These are phyloP conservation scores for Gnomoniopsis sp. DNA, from an alignment of 2,329 filamentous ascomycete species.

Conservation along the genomic window DNA sequence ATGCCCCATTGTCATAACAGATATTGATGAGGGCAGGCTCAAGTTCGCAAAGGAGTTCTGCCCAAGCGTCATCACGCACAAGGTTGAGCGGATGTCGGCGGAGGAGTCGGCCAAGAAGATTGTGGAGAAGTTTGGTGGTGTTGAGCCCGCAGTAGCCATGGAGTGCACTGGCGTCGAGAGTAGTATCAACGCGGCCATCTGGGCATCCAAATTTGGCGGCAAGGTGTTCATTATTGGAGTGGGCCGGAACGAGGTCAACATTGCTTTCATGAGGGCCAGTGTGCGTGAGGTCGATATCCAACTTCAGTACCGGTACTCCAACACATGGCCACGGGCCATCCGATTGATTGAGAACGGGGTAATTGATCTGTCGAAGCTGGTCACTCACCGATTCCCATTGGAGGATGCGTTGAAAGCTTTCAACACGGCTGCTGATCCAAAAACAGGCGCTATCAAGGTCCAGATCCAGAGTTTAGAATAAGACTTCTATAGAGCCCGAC, in stretches of 20 bases:
- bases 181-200: constrained; percentile 81
- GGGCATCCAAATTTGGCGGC: constrained; percentile 89
- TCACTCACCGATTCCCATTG: constrained; percentile 82
- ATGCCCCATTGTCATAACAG: constrained; percentile 87
- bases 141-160: constrained; percentile 78
- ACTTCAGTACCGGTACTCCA: constrained; percentile 94
- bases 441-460: constrained; percentile 96
- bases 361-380: constrained; percentile 74
- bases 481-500: not conserved
- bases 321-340: constrained; percentile 94
- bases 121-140: constrained; percentile 67
- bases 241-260: constrained; percentile 90
- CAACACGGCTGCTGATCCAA: constrained; percentile 80
- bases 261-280: constrained; percentile 91
- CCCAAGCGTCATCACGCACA: constrained; percentile 76
- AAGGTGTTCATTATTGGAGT: constrained; percentile 97
- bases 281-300: constrained; percentile 91
- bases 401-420: constrained; percentile 90
- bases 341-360: constrained; percentile 80
- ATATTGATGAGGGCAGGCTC: constrained; percentile 84
- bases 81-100: constrained; percentile 61
- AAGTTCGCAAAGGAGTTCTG: constrained; percentile 81
- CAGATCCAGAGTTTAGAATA: constrained; percentile 75
- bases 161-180: constrained; percentile 96
- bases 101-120: constrained; percentile 71